Evolutionary conservation across 345 rosid species (phyloP), one percentile per base, ranked within the genome.

Genomic region (Pistacia integerrima): DNA sequence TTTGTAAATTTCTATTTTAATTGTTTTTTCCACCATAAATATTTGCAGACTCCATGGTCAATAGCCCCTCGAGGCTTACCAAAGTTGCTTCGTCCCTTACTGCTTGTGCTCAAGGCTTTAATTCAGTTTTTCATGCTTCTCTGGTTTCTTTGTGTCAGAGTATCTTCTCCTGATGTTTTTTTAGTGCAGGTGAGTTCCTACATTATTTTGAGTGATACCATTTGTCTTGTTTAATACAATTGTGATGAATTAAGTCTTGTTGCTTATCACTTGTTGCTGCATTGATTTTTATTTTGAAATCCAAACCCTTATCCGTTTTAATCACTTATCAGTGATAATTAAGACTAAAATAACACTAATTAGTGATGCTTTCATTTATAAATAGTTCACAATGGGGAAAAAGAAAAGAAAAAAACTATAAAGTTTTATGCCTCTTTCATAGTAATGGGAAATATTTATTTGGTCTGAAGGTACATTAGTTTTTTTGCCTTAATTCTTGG

Each of bases 111-210:
- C 72, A 93, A 93, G 92, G 92, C 98, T 22, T 70, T 92, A 73
- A 75, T 86, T 83, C 98, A 93, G 89, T 90, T 96, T 82, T 66
- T 90, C 30, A 79, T 80, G 82, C 93, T 96, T 36, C 94, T 96
- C 74, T 96, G 98, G 97, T 87, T 87, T 81, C 90, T 96, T 80
- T 93, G 93, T 44, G 35, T 96, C 4, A 92, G 83, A 86, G 81
- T 92, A 49, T 87, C 92, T 58, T 74, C 89, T 17, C 94, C 99
- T 65, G 97, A 96, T 82, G 76, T 91, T 73, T 92, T 93, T 82
- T 81, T 93, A 63, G 98, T 93, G 82, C 97, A 92, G 97, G 99
- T 94, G 69, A 72, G 87, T 17, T 75, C 59, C 18, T 11, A 14
- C 3, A 28, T n/a, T 38, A 65, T 67, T 20, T 64, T 74, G 59